These are phyloP conservation scores for Pleurotus tuoliensis DNA, from an alignment of 768 basidiomycete species.

Conservation along the genomic window DNA sequence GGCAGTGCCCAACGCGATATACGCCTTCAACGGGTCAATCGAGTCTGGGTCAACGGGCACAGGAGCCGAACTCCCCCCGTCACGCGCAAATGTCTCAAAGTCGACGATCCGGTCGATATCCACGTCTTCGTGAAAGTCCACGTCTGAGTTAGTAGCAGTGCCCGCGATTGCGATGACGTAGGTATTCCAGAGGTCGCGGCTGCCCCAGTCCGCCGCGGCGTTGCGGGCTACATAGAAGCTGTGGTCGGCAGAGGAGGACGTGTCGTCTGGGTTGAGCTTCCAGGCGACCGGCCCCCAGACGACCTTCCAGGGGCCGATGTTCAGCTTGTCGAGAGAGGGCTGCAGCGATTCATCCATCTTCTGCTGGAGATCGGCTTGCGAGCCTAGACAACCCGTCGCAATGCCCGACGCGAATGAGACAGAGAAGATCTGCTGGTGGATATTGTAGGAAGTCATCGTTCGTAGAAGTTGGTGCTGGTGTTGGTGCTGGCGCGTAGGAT, in stretches of 20 bases:
- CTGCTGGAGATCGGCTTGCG: not conserved
- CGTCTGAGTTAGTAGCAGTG: not conserved
- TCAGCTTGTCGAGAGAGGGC: not conserved
- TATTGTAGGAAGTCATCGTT: slow-evolving; percentile 1
- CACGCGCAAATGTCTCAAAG: not conserved
- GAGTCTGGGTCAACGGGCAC: too few species aligned
- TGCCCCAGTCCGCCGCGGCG: not conserved
- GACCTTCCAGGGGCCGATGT: not conserved
- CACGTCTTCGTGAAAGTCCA: not conserved
- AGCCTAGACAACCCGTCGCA: not conserved
- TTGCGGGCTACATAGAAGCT: not conserved
- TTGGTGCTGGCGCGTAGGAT: slow-evolving; percentile 12
- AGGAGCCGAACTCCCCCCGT: not conserved
- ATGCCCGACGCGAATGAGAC: not conserved
- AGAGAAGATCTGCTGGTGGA: not conserved
- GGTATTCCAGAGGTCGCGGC: not conserved
- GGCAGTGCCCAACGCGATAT: not conserved
- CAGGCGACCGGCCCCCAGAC: slow-evolving; percentile 1
- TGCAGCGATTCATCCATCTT: not conserved
- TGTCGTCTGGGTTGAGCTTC: not conserved
- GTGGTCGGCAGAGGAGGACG: not conserved
- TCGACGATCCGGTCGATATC: not conserved
- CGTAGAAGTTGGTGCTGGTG: slow-evolving; percentile 35
- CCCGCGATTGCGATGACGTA: slow-evolving; percentile 8
- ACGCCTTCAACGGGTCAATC: not conserved